Percentiles rank a stretch among this genome's conserved stretches.
Evolutionary conservation across 2,329 filamentous ascomycete species (phyloP).

Genomic region (Penicillium palitans): DNA sequence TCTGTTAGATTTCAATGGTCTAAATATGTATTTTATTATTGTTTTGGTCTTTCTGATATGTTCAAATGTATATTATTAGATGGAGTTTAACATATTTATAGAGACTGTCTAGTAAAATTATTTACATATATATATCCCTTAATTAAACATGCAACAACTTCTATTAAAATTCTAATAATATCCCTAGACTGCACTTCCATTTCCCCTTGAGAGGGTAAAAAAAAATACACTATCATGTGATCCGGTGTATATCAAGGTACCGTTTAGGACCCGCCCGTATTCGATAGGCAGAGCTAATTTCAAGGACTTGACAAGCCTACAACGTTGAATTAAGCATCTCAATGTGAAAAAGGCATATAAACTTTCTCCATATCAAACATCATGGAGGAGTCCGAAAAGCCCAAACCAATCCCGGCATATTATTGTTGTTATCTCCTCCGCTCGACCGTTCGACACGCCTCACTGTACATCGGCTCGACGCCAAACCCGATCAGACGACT

Average conservation of each 20-base stretch:
- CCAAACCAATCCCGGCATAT: slow-evolving; percentile 74
- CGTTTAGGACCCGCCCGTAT: slow-evolving; percentile 5
- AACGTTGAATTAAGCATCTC: background rate
- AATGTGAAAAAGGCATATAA: background rate
- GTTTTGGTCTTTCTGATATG: background rate
- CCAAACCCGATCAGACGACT: slow-evolving; percentile 82
- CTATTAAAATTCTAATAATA: background rate
- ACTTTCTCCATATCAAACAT: background rate
- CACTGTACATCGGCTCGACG: slow-evolving; percentile 86
- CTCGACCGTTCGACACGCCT: slow-evolving; percentile 69
- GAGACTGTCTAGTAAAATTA: background rate
- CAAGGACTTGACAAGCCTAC: slow-evolving; percentile 5
- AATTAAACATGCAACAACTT: background rate
- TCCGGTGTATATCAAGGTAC: slow-evolving; percentile 7
- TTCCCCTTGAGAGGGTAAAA: background rate
- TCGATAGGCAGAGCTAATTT: slow-evolving; percentile 13
- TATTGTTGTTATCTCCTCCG: slow-evolving; percentile 93
- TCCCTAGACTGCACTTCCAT: background rate
- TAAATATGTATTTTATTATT: background rate
- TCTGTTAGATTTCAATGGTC: background rate
- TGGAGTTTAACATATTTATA: background rate
- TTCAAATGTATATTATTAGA: background rate
- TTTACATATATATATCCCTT: background rate
- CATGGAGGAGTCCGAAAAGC: slow-evolving; percentile 25
- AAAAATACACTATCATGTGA: slow-evolving; percentile 11